Percentiles rank a stretch among this genome's conserved stretches.
Evolutionary conservation across 164 flowering plant genomes (phyloP).

Genomic region (Stephania yunnanensis): DNA sequence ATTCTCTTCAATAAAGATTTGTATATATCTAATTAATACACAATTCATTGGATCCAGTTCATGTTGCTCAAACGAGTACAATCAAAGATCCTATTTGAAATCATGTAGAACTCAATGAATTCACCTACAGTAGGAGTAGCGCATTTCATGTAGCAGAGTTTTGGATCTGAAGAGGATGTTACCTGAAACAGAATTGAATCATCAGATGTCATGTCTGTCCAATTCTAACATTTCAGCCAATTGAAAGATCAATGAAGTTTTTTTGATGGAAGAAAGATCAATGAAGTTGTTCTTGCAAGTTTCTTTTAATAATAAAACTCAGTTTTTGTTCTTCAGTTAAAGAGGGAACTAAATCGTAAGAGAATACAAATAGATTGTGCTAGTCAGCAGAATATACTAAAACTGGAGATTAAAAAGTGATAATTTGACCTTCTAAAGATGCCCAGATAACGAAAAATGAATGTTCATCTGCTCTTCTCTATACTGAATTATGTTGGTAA

Average conservation of each 20-base stretch:
- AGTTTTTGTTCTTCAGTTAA: neutral
- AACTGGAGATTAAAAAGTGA: neutral
- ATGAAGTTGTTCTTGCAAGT: neutral
- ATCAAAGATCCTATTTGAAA: neutral
- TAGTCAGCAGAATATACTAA: neutral
- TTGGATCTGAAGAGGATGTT: conserved; percentile 2
- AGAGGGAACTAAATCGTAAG: neutral
- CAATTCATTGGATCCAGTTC: neutral
- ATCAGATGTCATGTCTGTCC: neutral
- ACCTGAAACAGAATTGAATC: conserved; percentile 11
- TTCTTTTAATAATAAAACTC: neutral
- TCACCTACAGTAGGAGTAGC: neutral
- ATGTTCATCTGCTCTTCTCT: neutral
- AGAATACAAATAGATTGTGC: neutral
- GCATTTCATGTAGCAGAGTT: neutral
- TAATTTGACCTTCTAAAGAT: neutral
- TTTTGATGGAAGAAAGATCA: too few relatives aligned
- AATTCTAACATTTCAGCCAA: neutral
- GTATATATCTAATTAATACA: neutral
- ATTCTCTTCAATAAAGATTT: neutral
- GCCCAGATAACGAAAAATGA: neutral
- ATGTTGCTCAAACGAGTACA: neutral
- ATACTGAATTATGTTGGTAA: neutral
- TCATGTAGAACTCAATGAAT: conserved; percentile 1
- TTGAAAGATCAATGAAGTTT: neutral